These are phyloP conservation scores for Delonix regia DNA, from an alignment of 306 rosid genomes.

Conservation along the genomic window DNA sequence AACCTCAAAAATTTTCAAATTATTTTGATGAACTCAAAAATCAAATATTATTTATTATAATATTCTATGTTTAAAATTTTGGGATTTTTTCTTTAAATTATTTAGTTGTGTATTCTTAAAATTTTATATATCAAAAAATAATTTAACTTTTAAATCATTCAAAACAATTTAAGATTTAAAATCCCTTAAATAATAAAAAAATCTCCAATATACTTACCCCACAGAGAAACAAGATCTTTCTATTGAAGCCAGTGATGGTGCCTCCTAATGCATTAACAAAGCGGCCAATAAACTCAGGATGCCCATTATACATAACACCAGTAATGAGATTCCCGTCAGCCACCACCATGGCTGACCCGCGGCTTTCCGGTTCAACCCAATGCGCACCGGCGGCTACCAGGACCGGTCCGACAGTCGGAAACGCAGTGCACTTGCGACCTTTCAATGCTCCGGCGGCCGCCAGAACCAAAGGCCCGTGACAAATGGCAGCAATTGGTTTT, in stretches of 20 bases:
- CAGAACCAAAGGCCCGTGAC: conserved; percentile 85
- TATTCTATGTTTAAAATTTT: no score
- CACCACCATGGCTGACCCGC: conserved; percentile 54
- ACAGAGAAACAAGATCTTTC: conserved; percentile 77
- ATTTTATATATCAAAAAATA: no score
- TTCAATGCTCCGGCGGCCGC: conserved; percentile 76
- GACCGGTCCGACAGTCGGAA: conserved; percentile 57
- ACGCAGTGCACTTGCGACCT: conserved; percentile 76
- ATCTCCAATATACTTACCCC: no score
- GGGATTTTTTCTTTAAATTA: no score
- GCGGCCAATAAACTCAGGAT: conserved; percentile 58
- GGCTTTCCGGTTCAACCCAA: conserved; percentile 81
- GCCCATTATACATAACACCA: conserved; percentile 57
- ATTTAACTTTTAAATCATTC: no score
- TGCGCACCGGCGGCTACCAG: conserved; percentile 77
- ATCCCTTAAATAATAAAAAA: no score
- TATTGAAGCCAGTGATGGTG: conserved; percentile 60
- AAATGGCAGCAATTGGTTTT: conserved; percentile 70
- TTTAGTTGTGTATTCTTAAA: no score
- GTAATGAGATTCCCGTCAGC: conserved; percentile 80
- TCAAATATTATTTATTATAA: no score
- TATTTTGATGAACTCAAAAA: no score
- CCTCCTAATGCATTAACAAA: conserved; percentile 87
- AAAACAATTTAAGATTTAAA: no score
- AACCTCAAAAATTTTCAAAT: no score